phyloP scores from a whole-genome alignment of 2,329 filamentous ascomycete genomes.

The Alternaria novae-zelandiae region DNA sequence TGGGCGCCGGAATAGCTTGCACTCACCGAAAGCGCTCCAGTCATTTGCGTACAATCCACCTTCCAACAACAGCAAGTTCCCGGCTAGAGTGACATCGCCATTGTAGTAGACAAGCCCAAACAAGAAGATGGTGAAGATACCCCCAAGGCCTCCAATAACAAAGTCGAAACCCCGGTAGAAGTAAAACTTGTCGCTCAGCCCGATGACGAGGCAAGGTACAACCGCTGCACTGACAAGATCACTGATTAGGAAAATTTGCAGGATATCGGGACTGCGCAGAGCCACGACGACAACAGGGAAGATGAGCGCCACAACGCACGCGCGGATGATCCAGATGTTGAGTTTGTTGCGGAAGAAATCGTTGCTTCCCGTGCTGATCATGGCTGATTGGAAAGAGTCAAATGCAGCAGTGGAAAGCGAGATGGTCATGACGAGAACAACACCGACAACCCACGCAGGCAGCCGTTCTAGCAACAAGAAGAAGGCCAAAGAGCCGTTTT shows the following conservation, averaged over 20 bases:
- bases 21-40: conserved; percentile 76
- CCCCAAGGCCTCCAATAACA: conserved; percentile 76
- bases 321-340: conserved; percentile 75
- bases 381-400: conserved; percentile 80
- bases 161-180: conserved; percentile 85
- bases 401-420: conserved; percentile 79
- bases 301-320: conserved; percentile 72
- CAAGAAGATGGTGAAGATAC: conserved; percentile 79
- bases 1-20: not conserved
- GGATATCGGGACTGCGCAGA: conserved; percentile 73
- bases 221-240: conserved; percentile 79
- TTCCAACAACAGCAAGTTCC: conserved; percentile 72
- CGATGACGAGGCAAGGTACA: conserved; percentile 77
- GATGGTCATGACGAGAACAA: conserved; percentile 82
- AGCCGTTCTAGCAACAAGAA: conserved; percentile 76
- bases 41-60: conserved; percentile 77
- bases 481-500: conserved; percentile 72
- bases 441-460: conserved; percentile 80
- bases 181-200: conserved; percentile 68
- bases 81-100: conserved; percentile 67
- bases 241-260: conserved; percentile 83
- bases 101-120: conserved; percentile 82
- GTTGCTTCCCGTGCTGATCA: conserved; percentile 85
- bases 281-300: conserved; percentile 77
- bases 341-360: conserved; percentile 84